Percentiles rank a stretch among this genome's conserved stretches.
phyloP scores from a whole-genome alignment of 2,329 filamentous ascomycete genomes.

The Stachybotrys echinatus region DNA sequence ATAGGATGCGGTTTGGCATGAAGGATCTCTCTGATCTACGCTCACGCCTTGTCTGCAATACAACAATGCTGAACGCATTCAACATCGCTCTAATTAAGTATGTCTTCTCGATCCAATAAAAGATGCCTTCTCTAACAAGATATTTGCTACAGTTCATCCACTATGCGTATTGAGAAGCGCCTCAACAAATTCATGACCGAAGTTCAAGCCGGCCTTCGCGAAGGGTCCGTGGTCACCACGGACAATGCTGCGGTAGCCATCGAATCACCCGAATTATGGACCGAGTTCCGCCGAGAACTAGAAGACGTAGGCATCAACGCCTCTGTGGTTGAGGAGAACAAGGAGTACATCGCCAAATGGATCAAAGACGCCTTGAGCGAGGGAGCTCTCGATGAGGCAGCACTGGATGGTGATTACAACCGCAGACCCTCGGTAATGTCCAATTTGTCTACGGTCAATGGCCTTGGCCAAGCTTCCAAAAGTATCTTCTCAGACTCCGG shows the following conservation, averaged over 20 bases:
- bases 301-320: neutral
- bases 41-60: neutral
- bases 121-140: neutral
- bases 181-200: neutral
- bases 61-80: neutral
- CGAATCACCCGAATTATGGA: neutral
- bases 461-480: neutral
- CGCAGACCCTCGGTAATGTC: neutral
- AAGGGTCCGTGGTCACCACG: neutral
- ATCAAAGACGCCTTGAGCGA: neutral
- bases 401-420: neutral
- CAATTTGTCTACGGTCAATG: neutral
- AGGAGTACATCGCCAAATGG: neutral
- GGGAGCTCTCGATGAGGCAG: neutral
- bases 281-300: neutral
- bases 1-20: neutral
- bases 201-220: neutral
- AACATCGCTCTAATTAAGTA: neutral
- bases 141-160: neutral
- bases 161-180: neutral
- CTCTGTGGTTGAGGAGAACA: neutral
- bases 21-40: neutral
- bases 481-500: neutral
- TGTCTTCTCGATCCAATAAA: neutral
- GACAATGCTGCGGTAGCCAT: neutral